These are phyloP conservation scores for Penicillium thymicola DNA, from an alignment of 2,329 filamentous ascomycete genomes.

Conservation along the genomic window DNA sequence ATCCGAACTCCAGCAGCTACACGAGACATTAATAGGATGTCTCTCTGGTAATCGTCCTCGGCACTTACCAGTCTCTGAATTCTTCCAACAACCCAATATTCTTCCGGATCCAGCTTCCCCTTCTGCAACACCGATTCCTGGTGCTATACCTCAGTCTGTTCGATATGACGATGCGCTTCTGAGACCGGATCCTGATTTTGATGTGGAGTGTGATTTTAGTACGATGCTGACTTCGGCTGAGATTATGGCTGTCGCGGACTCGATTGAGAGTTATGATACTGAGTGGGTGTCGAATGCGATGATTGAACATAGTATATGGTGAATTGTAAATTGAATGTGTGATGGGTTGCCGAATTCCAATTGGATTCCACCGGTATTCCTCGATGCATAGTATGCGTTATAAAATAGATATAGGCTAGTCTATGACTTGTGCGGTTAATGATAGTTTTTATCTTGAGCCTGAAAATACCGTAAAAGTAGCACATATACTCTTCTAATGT, in stretches of 20 bases:
- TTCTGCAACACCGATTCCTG: constrained; percentile 12
- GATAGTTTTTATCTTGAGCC: background rate
- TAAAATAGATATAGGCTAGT: background rate
- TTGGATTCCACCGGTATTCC: background rate
- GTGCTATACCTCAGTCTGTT: constrained; percentile 8
- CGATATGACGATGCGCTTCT: constrained; percentile 14
- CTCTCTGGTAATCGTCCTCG: constrained; percentile 17
- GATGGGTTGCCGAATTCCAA: background rate
- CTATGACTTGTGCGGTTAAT: background rate
- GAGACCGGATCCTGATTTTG: constrained; percentile 9
- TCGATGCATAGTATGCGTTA: background rate
- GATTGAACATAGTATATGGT: constrained; percentile 47
- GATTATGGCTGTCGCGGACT: constrained; percentile 49
- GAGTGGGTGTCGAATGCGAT: constrained; percentile 50
- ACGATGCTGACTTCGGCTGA: constrained; percentile 43
- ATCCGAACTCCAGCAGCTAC: constrained; percentile 45
- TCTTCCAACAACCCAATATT: constrained; percentile 10
- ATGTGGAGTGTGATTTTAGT: constrained; percentile 12
- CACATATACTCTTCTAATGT: background rate
- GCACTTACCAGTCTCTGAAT: constrained; percentile 12
- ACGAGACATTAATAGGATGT: constrained; percentile 33
- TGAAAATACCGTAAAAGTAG: background rate
- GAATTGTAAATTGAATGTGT: constrained; percentile 15
- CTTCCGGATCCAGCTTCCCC: constrained; percentile 4
- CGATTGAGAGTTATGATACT: constrained; percentile 45